These are phyloP conservation scores for Aspergillus tamarii DNA, from an alignment of 2,329 filamentous ascomycete species.

Conservation along the genomic window DNA sequence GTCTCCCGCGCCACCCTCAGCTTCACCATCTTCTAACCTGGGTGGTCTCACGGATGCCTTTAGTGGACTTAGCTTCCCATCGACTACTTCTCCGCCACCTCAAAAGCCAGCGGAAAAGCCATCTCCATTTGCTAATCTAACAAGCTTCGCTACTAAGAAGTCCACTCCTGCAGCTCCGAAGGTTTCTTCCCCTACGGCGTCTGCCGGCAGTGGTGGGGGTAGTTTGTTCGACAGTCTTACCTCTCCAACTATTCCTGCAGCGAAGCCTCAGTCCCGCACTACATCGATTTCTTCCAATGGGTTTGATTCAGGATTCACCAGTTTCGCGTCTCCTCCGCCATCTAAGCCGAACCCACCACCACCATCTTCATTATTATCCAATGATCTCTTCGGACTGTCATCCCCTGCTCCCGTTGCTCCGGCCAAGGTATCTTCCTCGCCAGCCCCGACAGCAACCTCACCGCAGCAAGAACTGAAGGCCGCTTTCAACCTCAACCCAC, in stretches of 20 bases:
- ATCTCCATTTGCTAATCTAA: constrained; percentile 66
- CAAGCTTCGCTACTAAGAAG: constrained; percentile 56
- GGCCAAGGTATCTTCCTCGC: constrained; percentile 49
- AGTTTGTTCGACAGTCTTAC: constrained; percentile 77
- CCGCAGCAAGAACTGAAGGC: constrained; percentile 58
- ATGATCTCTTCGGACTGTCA: constrained; percentile 79
- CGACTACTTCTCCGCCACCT: constrained; percentile 44
- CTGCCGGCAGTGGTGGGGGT: constrained; percentile 74
- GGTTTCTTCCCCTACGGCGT: constrained; percentile 52
- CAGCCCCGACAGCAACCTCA: constrained; percentile 40
- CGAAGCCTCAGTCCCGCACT: constrained; percentile 46
- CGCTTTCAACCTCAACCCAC: constrained; percentile 73
- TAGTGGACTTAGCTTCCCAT: constrained; percentile 66
- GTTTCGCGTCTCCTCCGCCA: constrained; percentile 54
- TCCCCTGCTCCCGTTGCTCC: constrained; percentile 49
- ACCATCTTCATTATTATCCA: constrained; percentile 58
- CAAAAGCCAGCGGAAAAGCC: constrained; percentile 53
- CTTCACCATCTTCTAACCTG: constrained; percentile 41
- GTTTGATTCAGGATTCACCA: constrained; percentile 68
- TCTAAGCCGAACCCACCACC: constrained; percentile 51
- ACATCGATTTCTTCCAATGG: constrained; percentile 61
- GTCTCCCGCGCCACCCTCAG: constrained; percentile 46
- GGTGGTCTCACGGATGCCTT: constrained; percentile 82
- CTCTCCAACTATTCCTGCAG: constrained; percentile 60
- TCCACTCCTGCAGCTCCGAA: constrained; percentile 50